A percentile compares a stretch with the other conserved stretches of the same genome.
Evolutionary conservation across 768 basidiomycete genomes (phyloP).

Genomic region (Boletellus sp.): DNA sequence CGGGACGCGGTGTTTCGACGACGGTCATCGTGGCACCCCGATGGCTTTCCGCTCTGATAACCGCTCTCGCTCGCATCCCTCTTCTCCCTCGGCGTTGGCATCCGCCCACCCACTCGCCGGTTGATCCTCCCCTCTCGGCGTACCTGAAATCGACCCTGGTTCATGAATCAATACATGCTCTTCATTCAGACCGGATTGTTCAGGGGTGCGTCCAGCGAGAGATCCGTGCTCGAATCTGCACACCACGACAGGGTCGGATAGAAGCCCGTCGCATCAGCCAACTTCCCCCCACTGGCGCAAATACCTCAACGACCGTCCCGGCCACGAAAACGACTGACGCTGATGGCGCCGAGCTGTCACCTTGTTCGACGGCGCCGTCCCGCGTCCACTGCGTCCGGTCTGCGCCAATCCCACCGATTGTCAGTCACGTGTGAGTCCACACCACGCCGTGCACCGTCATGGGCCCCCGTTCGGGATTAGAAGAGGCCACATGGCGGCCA

Average conservation of each 20-base stretch:
- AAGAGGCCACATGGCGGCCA: conserved; percentile 4
- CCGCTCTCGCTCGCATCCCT: not conserved
- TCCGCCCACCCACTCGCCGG: not conserved
- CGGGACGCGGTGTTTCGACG: conserved; percentile 10
- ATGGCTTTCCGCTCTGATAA: not conserved
- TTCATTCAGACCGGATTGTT: conserved; percentile 22
- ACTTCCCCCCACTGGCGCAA: conserved; percentile 19
- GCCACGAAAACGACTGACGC: not conserved
- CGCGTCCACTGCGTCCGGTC: too few relatives aligned
- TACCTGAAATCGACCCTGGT: conserved; percentile 27
- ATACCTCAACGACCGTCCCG: conserved; percentile 8
- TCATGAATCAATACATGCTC: conserved; percentile 15
- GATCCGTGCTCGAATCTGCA: conserved; percentile 22
- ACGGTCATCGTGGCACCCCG: conserved; percentile 8
- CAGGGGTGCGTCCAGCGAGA: conserved; percentile 14
- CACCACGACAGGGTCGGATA: conserved; percentile 25
- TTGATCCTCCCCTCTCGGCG: conserved; percentile 13
- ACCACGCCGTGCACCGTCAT: conserved; percentile 1
- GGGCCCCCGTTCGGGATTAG: not conserved
- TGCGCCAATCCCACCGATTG: too few relatives aligned
- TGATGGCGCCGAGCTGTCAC: not conserved
- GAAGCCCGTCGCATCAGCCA: conserved; percentile 12
- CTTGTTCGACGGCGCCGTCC: not conserved
- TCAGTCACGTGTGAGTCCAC: not conserved
- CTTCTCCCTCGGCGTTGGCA: not conserved